Conservation (phyloP, 2,329 filamentous ascomycete genomes). For the Talaromyces piceae region DNA sequence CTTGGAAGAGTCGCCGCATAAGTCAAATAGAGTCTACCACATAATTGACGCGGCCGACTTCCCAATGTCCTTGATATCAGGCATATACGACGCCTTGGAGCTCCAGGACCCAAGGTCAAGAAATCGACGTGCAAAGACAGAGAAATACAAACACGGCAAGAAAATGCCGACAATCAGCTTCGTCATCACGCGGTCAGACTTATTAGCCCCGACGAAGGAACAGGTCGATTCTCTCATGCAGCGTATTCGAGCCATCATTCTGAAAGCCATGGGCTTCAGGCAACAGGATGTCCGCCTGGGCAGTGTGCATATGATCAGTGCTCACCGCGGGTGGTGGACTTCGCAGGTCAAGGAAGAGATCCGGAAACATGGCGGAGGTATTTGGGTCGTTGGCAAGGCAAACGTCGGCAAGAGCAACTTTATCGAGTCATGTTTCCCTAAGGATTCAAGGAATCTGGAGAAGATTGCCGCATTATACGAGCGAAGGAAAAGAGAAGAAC, state of each 20-base stretch:
- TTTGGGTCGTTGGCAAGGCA: conserved; percentile 96
- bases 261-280: conserved; percentile 62
- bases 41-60: conserved; percentile 94
- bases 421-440: conserved; percentile 79
- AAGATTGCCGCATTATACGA: conserved; percentile 29
- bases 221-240: conserved; percentile 83
- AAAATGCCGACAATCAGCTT: conserved; percentile 79
- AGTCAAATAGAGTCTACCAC: conserved; percentile 91
- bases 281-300: conserved; percentile 71
- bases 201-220: conserved; percentile 74
- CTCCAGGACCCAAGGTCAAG: conserved; percentile 67
- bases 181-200: conserved; percentile 79
- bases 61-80: conserved; percentile 81
- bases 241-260: conserved; percentile 68
- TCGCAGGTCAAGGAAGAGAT: conserved; percentile 78
- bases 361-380: conserved; percentile 71
- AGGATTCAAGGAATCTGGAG: conserved; percentile 49
- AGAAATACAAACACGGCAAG: conserved; percentile 58
- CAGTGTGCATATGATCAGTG: conserved; percentile 79
- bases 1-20: conserved; percentile 79
- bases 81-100: conserved; percentile 62
- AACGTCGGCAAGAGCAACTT: conserved; percentile 96
- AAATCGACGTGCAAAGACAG: conserved; percentile 67
- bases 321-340: conserved; percentile 86
- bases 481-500: conserved; percentile 17